Percentiles rank a stretch among this genome's conserved stretches.
Evolutionary conservation across 2,329 filamentous ascomycete genomes (phyloP).

Genomic region (Talaromyces marneffei): DNA sequence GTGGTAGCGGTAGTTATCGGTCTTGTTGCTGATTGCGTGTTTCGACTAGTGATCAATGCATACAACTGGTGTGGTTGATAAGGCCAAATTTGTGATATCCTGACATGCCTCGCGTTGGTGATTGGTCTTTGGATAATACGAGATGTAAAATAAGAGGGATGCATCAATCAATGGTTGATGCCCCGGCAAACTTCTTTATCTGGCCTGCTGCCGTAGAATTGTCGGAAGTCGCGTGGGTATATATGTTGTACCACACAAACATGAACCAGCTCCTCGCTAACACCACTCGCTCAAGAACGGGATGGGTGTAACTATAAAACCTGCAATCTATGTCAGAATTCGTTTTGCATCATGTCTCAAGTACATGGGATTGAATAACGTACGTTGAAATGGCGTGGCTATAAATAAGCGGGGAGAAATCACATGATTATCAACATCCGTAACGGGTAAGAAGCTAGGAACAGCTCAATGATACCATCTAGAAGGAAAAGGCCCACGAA

Average conservation of each 20-base stretch:
- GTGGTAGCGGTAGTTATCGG: neutral
- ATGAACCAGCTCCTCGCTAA: too few species aligned
- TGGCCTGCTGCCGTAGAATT: too few species aligned
- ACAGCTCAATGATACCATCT: too few species aligned
- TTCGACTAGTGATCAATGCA: neutral
- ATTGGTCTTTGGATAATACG: neutral
- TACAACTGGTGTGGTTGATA: neutral
- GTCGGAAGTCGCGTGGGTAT: too few species aligned
- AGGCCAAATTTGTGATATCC: neutral
- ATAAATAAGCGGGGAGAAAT: neutral
- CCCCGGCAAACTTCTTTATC: too few species aligned
- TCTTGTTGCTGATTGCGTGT: neutral
- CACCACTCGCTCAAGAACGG: neutral
- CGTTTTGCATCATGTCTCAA: neutral
- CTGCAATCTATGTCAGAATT: neutral
- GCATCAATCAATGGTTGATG: neutral
- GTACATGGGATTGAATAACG: neutral
- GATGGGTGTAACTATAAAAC: too few species aligned
- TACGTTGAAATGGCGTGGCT: neutral
- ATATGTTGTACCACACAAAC: neutral
- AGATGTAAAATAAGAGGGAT: neutral
- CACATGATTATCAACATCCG: conserved; percentile 7
- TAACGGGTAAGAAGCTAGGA: too few species aligned
- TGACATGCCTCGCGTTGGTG: neutral
- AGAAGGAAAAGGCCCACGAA: too few species aligned